Base-by-base conservation (phyloP, 2,329 filamentous ascomycete species). In the Fusarium armeniacum region DNA sequence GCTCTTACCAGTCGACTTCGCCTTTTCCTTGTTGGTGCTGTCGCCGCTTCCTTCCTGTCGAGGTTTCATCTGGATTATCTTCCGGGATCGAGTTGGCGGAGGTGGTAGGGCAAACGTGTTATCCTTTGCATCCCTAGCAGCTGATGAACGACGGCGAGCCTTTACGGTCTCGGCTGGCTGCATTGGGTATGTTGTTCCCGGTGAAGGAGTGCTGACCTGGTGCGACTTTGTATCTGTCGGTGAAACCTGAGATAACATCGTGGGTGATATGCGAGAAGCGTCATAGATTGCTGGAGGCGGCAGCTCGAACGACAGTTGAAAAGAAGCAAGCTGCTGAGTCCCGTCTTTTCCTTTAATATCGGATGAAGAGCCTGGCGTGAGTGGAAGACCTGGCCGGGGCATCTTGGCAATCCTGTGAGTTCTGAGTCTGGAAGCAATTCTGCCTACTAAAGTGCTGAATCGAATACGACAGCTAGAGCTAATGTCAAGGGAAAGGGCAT, bases 1-100 rank as follows among this genome's bases (percentile, higher is more conserved):
- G 28, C 55, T 64, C 58, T 77, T 78, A 26, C 67, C 64, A 18
- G 61, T 59, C 3, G 67, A 33, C 61, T 71, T 77, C 30, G 58
- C 60, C 20, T 71, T 67, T 40, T 73, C 71, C 63, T 76, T 76
- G 24, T 69, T 49, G 18, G 75, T 56, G 28, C 61, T 53, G 67
- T 67, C 63, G 24, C 71, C 67, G 36, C 77, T 70, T 57, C 81
- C 76, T 63, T 83, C 76, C 71, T 87, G 82, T 32, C 83, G 81
- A 20, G 88, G 95, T 80, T 97, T 97, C 94, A 98, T 97, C 81
- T 98, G 95, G 62, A 98, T 98, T 78, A 99, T 98, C 83, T 97
- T 98, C 75, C 95, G 91, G 43, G 93, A 93, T 67, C 95, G 87
- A 5, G 94, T 97, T 0, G 96, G 96, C 18, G 95, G 96, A 12